Evolutionary conservation across 768 basidiomycete genomes (phyloP), one percentile per base, ranked within the genome.

Genomic region (Baorangia bicolor): DNA sequence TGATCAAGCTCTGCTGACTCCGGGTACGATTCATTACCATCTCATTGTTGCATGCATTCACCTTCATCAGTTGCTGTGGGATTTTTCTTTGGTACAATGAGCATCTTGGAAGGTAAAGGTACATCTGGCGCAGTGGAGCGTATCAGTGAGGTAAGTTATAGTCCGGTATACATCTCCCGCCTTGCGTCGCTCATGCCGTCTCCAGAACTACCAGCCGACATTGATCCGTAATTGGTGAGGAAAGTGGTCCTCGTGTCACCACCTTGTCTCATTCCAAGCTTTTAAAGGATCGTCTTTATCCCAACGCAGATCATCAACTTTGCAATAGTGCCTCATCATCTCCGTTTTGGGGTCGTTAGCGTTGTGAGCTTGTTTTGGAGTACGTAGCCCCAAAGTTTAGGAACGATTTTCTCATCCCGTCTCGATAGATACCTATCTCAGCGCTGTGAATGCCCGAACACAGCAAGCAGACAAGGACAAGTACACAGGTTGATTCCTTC

Each of bases 311-410:
- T 86, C 51, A 76, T 91, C 75, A 94, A 94, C 72, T 94, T 93
- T 64, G 74, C 83, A 10, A 21, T 93, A 31, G 81, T 92, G 1
- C 92, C 92, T 2, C 84, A 81, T 5, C 91, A 93, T 61, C 72
- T 92, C 34, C 84, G 91, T 35, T 86, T 93, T 50, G 78, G 87
- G 20, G 76, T 87, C 20, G 83, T 94, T 23, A 81, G 90, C 63
- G 80, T 88, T 12, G 88, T 92, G 49, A 87, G 86, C 64, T 77
- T 92, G 56, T 88, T 88, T 74, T 90, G 88, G 90, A 92, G 90
- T 92, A 67, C 43, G 87, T 80, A 13, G 11, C 21, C 25, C 5
- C 18, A 7, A 41, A 37, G 55, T 49, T 57, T 48, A 48, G 41
- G 11, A 43, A 18, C 9, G 6, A n/a, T 18, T 23, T 14, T 53